phyloP scores from a whole-genome alignment of 371 early-diverging fungal genomes.

The Syncephalastrum racemosum region DNA sequence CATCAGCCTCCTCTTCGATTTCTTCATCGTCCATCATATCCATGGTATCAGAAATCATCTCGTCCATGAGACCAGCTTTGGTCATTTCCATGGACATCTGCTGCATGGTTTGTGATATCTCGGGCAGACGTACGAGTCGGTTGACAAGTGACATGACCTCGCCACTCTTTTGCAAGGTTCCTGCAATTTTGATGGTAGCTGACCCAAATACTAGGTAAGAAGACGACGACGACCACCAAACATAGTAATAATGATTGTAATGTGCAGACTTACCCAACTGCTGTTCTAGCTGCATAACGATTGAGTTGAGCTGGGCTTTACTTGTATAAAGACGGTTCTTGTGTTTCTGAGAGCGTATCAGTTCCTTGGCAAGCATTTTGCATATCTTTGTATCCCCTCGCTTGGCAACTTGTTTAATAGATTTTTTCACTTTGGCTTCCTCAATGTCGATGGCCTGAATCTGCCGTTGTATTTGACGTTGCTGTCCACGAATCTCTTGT shows the following conservation, averaged over 20 bases:
- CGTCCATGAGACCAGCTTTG: constrained; percentile 92
- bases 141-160: constrained; percentile 92
- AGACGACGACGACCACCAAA: background rate
- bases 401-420: constrained; percentile 87
- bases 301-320: constrained; percentile 92
- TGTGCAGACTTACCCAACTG: constrained; percentile 65
- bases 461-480: constrained; percentile 88
- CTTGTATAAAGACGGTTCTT: constrained; percentile 81
- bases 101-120: constrained; percentile 80
- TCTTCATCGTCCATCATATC: constrained; percentile 88
- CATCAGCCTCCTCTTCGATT: constrained; percentile 93
- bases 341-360: constrained; percentile 79
- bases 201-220: constrained; percentile 5
- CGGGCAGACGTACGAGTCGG: constrained; percentile 79
- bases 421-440: constrained; percentile 77
- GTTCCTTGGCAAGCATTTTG: constrained; percentile 81
- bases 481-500: constrained; percentile 76
- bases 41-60: constrained; percentile 92
- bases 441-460: constrained; percentile 78
- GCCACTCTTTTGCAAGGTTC: constrained; percentile 83
- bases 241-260: too few species aligned
- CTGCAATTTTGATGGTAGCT: constrained; percentile 87
- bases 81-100: constrained; percentile 92
- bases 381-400: constrained; percentile 79
- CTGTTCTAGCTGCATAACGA: constrained; percentile 88